Conservation (phyloP, 2,329 filamentous ascomycete species). For the Pestalotiopsis sp. region DNA sequence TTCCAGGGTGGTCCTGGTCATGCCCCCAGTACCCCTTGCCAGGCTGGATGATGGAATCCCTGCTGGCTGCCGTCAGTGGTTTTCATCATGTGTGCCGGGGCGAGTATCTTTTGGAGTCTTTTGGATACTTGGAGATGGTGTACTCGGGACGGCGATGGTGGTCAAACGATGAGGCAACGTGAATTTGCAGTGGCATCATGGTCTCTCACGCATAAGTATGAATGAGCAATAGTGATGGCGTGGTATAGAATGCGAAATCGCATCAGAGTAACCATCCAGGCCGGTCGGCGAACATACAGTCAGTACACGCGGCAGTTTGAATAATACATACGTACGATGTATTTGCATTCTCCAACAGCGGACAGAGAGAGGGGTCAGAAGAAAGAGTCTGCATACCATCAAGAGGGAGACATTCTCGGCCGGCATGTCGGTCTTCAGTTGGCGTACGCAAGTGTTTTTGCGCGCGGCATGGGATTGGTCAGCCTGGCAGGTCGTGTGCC, state of each 20-base stretch:
- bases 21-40: neutral
- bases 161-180: neutral
- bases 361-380: neutral
- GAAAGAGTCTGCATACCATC: neutral
- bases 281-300: too few relatives aligned
- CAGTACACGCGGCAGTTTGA: too few relatives aligned
- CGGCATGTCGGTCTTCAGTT: neutral
- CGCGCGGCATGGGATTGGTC: conserved; percentile 3
- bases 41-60: neutral
- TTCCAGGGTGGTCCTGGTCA: neutral
- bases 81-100: neutral
- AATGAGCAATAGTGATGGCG: neutral
- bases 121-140: neutral
- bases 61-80: conserved; percentile 3
- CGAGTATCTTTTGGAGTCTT: neutral
- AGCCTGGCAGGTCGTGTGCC: neutral
- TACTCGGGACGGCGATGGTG: neutral
- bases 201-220: neutral
- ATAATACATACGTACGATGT: too few relatives aligned
- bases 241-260: neutral
- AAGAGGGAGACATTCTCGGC: neutral
- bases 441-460: neutral
- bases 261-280: too few relatives aligned
- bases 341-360: neutral
- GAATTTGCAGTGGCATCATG: neutral